Percentiles rank a stretch among this genome's conserved stretches.
Evolutionary conservation across 129 eudicot genomes (phyloP).

Genomic region (Kitagawia praeruptora): DNA sequence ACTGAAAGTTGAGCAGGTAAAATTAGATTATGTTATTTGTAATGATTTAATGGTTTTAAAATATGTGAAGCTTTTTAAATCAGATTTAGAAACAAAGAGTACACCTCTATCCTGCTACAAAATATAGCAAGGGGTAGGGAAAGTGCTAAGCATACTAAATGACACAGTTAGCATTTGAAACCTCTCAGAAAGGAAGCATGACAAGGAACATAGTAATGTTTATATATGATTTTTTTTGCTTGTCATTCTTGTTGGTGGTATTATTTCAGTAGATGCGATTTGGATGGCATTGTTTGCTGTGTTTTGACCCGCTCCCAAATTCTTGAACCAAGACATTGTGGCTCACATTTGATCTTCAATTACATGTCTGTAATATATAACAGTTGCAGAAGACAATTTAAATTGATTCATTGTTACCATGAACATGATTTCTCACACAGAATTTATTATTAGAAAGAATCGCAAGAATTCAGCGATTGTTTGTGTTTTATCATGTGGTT

Average conservation of each 20-base stretch:
- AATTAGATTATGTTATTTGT: background rate
- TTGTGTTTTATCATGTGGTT: background rate
- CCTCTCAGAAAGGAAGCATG: background rate
- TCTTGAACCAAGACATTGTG: background rate
- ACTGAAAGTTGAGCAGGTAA: background rate
- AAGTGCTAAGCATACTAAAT: background rate
- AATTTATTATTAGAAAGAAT: background rate
- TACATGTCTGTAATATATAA: background rate
- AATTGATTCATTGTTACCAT: background rate
- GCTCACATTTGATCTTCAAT: background rate
- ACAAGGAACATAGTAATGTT: background rate
- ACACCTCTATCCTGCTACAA: background rate
- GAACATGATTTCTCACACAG: background rate
- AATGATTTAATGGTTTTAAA: too few relatives aligned
- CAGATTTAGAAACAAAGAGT: background rate
- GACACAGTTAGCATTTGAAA: background rate
- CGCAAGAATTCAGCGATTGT: background rate
- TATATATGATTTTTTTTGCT: background rate
- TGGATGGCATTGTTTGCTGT: background rate
- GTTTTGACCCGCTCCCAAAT: background rate
- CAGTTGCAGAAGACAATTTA: background rate
- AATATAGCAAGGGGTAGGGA: background rate
- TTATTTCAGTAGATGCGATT: background rate
- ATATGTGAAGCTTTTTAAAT: background rate
- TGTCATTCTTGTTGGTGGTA: background rate